phyloP scores from a whole-genome alignment of 768 basidiomycete genomes.

The Collybia sp. region DNA sequence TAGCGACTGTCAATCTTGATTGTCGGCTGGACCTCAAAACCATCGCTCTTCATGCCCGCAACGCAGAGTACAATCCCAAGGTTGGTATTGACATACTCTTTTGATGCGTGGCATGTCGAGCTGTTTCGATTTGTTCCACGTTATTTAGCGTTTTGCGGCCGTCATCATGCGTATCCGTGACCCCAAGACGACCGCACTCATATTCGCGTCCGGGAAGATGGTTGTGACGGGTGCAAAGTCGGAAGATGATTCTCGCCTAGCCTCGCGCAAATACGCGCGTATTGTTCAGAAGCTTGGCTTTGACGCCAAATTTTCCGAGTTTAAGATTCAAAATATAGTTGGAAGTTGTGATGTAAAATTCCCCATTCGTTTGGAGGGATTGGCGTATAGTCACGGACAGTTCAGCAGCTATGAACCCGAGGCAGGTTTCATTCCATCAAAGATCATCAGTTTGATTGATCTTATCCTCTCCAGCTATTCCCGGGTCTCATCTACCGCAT shows the following conservation, averaged over 20 bases:
- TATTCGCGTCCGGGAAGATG: slow-evolving; percentile 99
- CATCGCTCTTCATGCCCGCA: slow-evolving; percentile 94
- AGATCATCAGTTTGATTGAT: slow-evolving; percentile 6
- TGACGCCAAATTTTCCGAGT: slow-evolving; percentile 98
- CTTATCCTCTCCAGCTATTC: slow-evolving; percentile 65
- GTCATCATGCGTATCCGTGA: slow-evolving; percentile 99
- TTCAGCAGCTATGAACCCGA: slow-evolving; percentile 98
- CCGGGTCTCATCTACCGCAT: slow-evolving; percentile 99
- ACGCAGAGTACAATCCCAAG: slow-evolving; percentile 99
- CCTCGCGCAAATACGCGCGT: slow-evolving; percentile 97
- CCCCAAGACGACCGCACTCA: slow-evolving; percentile 98
- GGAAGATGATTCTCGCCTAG: slow-evolving; percentile 94
- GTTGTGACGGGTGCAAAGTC: slow-evolving; percentile 99
- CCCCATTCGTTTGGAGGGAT: slow-evolving; percentile 94
- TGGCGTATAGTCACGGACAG: slow-evolving; percentile 96
- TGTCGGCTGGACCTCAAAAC: slow-evolving; percentile 97
- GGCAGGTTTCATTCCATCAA: slow-evolving; percentile 41
- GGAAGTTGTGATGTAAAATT: slow-evolving; percentile 99
- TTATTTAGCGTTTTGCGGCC: slow-evolving; percentile 93
- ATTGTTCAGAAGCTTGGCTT: slow-evolving; percentile 99
- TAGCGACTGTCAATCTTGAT: slow-evolving; percentile 97
- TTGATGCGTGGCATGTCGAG: slow-evolving; percentile 50
- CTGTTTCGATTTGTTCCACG: slow-evolving; percentile 53
- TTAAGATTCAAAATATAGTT: slow-evolving; percentile 99
- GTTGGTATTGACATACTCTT: slow-evolving; percentile 62